Percentiles rank a stretch among this genome's conserved stretches.
These are phyloP conservation scores for Heritiera littoralis DNA, from an alignment of 345 rosid genomes.

Conservation along the genomic window DNA sequence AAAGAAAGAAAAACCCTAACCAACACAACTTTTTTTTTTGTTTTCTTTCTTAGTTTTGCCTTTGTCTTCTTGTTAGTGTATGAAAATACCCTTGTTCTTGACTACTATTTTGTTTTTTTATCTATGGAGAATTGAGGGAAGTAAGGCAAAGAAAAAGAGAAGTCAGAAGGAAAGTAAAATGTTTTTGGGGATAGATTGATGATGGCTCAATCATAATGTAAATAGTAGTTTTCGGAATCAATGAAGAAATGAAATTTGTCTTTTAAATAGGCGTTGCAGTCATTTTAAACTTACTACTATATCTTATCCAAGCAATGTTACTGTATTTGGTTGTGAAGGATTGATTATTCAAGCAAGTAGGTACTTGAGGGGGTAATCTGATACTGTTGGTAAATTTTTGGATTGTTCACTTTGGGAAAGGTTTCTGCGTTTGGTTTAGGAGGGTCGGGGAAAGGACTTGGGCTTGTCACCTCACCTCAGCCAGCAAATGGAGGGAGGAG, in stretches of 20 bases:
- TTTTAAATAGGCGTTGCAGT: background rate
- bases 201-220: conserved; percentile 2
- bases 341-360: background rate
- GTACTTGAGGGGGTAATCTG: background rate
- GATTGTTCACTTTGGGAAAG: background rate
- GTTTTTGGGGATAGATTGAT: background rate
- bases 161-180: background rate
- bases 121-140: background rate
- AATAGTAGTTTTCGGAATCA: background rate
- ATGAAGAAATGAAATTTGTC: background rate
- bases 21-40: background rate
- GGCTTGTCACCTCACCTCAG: no score
- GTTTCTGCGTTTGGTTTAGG: no score
- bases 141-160: background rate
- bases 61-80: background rate
- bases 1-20: background rate
- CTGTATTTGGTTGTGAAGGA: background rate
- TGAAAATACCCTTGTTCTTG: background rate
- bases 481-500: no score
- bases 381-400: no score
- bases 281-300: background rate
- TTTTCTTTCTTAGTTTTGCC: background rate
- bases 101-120: background rate
- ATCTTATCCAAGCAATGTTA: background rate
- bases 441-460: no score